Evolutionary conservation across 768 basidiomycete genomes (phyloP).

Genomic region (Calocybe indica): DNA sequence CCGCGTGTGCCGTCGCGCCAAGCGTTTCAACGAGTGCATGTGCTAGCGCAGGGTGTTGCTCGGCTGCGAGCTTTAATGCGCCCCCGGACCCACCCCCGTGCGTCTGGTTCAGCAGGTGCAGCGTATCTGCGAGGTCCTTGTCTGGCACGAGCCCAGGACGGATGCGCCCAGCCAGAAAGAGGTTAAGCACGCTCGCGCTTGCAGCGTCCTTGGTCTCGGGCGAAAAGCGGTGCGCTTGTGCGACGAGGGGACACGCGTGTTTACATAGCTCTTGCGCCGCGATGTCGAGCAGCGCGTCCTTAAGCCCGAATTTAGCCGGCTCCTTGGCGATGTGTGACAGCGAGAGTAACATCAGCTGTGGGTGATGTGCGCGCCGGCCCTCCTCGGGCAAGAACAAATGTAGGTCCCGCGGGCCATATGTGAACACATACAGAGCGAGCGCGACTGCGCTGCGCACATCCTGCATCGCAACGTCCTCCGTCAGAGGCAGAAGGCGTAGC

Average conservation of each 20-base stretch:
- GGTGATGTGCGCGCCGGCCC: conserved; percentile 21
- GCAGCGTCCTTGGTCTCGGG: conserved; percentile 19
- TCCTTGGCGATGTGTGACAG: conserved; percentile 25
- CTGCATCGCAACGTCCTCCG: conserved; percentile 20
- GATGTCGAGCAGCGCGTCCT: conserved; percentile 24
- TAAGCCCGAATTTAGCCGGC: conserved; percentile 24
- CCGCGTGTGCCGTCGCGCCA: conserved; percentile 20
- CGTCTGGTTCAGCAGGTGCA: conserved; percentile 30
- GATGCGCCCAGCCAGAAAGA: conserved; percentile 28
- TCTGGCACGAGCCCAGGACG: conserved; percentile 23
- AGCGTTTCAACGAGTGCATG: conserved; percentile 24
- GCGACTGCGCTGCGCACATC: conserved; percentile 23
- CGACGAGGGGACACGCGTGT: conserved; percentile 24
- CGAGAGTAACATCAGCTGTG: conserved; percentile 24
- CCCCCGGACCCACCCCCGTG: background rate
- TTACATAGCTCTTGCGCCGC: conserved; percentile 25
- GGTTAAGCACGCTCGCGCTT: conserved; percentile 26
- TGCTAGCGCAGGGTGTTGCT: conserved; percentile 23
- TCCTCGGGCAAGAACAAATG: conserved; percentile 21
- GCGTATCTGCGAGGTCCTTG: conserved; percentile 25
- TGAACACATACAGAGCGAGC: conserved; percentile 25
- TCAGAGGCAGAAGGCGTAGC: conserved; percentile 24
- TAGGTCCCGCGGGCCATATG: conserved; percentile 18
- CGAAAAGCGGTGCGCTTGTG: conserved; percentile 22
- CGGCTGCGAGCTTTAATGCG: conserved; percentile 9